A percentile compares a stretch with the other conserved stretches of the same genome.
Conservation (phyloP, 2,329 filamentous ascomycete species). For the Claviceps sp. region DNA sequence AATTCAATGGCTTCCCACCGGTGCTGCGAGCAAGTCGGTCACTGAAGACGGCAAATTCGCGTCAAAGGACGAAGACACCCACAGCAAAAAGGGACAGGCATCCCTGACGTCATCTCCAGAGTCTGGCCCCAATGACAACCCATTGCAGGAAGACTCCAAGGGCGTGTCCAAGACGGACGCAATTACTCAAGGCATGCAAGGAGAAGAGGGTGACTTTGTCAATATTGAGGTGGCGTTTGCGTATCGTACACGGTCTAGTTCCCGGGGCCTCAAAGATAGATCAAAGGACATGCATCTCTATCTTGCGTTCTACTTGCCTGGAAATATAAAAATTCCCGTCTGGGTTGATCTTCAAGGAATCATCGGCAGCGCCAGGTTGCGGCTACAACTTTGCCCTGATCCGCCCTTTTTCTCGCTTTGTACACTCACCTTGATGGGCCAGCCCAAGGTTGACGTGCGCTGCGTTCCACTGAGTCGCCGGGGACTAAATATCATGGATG, state of each 20-base stretch:
- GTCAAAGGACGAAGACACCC: slow-evolving; percentile 14
- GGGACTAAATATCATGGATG: slow-evolving; percentile 60
- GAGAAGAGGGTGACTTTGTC: slow-evolving; percentile 65
- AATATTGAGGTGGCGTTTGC: slow-evolving; percentile 66
- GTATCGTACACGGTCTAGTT: slow-evolving; percentile 50
- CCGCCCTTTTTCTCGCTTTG: slow-evolving; percentile 66
- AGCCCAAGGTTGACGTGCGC: slow-evolving; percentile 57
- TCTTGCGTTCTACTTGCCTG: slow-evolving; percentile 55
- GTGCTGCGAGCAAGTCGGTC: slow-evolving; percentile 51
- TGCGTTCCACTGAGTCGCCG: slow-evolving; percentile 58
- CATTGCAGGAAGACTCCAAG: slow-evolving; percentile 7
- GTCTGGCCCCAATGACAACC: slow-evolving; percentile 5
- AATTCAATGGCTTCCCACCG: slow-evolving; percentile 58
- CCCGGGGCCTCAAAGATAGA: slow-evolving; percentile 51
- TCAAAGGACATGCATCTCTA: slow-evolving; percentile 55
- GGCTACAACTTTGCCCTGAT: slow-evolving; percentile 61
- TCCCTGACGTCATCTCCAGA: not conserved
- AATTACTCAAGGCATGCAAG: slow-evolving; percentile 50
- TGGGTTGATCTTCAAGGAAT: slow-evolving; percentile 66
- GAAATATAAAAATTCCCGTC: slow-evolving; percentile 42
- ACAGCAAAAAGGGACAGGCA: slow-evolving; percentile 21
- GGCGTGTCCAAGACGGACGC: slow-evolving; percentile 19
- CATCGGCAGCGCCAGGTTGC: slow-evolving; percentile 54
- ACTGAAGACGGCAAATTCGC: slow-evolving; percentile 41
- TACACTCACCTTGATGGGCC: slow-evolving; percentile 61